A percentile compares a stretch with the other conserved stretches of the same genome.
These are phyloP conservation scores for Epichloe hybrida DNA, from an alignment of 2,329 filamentous ascomycete genomes.

Conservation along the genomic window DNA sequence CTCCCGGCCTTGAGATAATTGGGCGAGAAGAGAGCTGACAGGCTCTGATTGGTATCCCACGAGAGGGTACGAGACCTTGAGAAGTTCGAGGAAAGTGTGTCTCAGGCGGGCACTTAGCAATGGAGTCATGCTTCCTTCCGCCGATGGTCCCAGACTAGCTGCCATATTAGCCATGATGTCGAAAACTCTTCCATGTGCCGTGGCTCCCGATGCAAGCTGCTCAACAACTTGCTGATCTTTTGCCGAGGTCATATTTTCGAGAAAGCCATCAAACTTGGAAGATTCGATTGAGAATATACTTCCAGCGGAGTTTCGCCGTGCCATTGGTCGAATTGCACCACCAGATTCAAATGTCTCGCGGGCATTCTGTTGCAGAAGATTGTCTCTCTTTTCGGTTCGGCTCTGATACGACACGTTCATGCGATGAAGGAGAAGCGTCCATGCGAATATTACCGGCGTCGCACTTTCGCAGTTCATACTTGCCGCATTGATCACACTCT, in stretches of 20 bases:
- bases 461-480: slow-evolving; percentile 45
- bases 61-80: slow-evolving; percentile 52
- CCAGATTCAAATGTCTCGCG: slow-evolving; percentile 41
- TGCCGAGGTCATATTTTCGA: slow-evolving; percentile 34
- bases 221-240: slow-evolving; percentile 39
- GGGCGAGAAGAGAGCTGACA: slow-evolving; percentile 49
- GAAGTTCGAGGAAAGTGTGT: slow-evolving; percentile 51
- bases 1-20: slow-evolving; percentile 41
- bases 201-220: slow-evolving; percentile 34
- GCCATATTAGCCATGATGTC: slow-evolving; percentile 40
- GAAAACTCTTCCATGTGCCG: slow-evolving; percentile 37
- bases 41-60: slow-evolving; percentile 63
- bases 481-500: slow-evolving; percentile 50
- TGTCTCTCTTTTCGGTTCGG: slow-evolving; percentile 46
- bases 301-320: slow-evolving; percentile 44
- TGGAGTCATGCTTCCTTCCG: slow-evolving; percentile 33
- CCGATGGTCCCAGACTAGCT: slow-evolving; percentile 29
- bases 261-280: slow-evolving; percentile 44
- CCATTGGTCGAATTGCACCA: slow-evolving; percentile 25
- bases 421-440: slow-evolving; percentile 62
- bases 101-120: slow-evolving; percentile 51
- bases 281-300: slow-evolving; percentile 50
- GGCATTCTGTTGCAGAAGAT: slow-evolving; percentile 43
- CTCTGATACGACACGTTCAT: slow-evolving; percentile 51
- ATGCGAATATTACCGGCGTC: slow-evolving; percentile 64